Evolutionary conservation across 2,329 filamentous ascomycete species (phyloP).

Genomic region (Pseudopithomyces chartarum): DNA sequence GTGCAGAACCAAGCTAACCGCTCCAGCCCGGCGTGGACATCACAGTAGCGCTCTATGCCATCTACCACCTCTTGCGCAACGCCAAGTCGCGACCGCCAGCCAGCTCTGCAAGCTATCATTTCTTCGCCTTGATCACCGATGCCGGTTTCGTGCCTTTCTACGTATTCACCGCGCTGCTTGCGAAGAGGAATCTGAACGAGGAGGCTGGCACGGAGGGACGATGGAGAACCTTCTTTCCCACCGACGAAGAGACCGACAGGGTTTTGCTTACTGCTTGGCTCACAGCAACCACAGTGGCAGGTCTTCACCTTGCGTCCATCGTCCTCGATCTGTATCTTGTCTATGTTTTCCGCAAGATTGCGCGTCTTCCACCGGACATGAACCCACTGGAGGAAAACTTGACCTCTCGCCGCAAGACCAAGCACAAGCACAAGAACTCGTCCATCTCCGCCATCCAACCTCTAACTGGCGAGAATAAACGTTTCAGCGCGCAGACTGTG

Average conservation of each 20-base stretch:
- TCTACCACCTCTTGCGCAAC: constrained; percentile 78
- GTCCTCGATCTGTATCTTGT: constrained; percentile 75
- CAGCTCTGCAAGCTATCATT: constrained; percentile 85
- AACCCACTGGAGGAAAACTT: constrained; percentile 89
- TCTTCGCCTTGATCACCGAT: constrained; percentile 80
- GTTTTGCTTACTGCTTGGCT: constrained; percentile 73
- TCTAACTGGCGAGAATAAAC: constrained; percentile 60
- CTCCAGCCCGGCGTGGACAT: constrained; percentile 74
- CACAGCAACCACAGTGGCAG: constrained; percentile 65
- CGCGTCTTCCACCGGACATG: constrained; percentile 85
- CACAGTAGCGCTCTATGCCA: constrained; percentile 73
- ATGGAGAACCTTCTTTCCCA: constrained; percentile 73
- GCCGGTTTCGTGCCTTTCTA: constrained; percentile 67
- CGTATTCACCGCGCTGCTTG: constrained; percentile 62
- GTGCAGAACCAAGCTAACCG: constrained; percentile 17
- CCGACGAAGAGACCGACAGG: constrained; percentile 59
- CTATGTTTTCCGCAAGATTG: constrained; percentile 80
- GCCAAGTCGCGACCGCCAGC: constrained; percentile 73
- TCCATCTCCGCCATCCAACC: constrained; percentile 53
- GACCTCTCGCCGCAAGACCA: constrained; percentile 66
- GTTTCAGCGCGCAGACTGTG: constrained; percentile 57
- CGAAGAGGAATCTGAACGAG: constrained; percentile 58
- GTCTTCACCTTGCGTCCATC: constrained; percentile 73
- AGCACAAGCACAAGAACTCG: constrained; percentile 76
- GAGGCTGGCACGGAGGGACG: constrained; percentile 49